Conservation (phyloP, 1,284 basidiomycete species). For the Paramarasmius palmivorus region DNA sequence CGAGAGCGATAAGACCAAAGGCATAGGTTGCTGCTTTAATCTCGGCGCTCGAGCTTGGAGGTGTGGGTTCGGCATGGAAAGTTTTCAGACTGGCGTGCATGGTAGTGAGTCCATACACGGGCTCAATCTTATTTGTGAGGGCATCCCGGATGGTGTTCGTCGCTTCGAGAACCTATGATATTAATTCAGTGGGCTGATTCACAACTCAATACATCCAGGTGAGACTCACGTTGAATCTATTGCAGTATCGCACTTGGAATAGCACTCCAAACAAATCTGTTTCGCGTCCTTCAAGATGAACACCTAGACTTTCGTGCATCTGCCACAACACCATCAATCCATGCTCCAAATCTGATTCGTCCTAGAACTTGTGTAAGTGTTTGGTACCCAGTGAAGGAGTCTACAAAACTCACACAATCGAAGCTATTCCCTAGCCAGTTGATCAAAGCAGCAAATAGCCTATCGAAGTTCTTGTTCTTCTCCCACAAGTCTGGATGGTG, state of each 20-base stretch:
- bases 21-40: slow-evolving; percentile 69
- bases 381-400: slow-evolving; percentile 12
- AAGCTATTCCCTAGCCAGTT: slow-evolving; percentile 59
- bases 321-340: slow-evolving; percentile 78
- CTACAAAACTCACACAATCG: slow-evolving; percentile 15
- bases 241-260: slow-evolving; percentile 66
- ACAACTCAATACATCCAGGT: not conserved
- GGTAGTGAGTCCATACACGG: slow-evolving; percentile 80
- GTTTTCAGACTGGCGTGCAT: slow-evolving; percentile 68
- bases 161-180: slow-evolving; percentile 69
- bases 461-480: slow-evolving; percentile 63
- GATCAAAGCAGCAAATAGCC: slow-evolving; percentile 61
- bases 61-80: slow-evolving; percentile 56
- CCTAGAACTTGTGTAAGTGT: slow-evolving; percentile 40
- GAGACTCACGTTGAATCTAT: slow-evolving; percentile 58
- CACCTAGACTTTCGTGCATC: slow-evolving; percentile 66
- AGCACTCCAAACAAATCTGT: slow-evolving; percentile 66
- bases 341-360: slow-evolving; percentile 64
- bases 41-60: slow-evolving; percentile 41
- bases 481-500: slow-evolving; percentile 60
- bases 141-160: slow-evolving; percentile 78
- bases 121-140: slow-evolving; percentile 68
- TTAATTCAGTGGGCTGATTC: not conserved
- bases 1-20: slow-evolving; percentile 78
- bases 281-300: slow-evolving; percentile 72